Base-by-base conservation (phyloP, 805 yeast genomes). In the Teunomyces atbi region DNA sequence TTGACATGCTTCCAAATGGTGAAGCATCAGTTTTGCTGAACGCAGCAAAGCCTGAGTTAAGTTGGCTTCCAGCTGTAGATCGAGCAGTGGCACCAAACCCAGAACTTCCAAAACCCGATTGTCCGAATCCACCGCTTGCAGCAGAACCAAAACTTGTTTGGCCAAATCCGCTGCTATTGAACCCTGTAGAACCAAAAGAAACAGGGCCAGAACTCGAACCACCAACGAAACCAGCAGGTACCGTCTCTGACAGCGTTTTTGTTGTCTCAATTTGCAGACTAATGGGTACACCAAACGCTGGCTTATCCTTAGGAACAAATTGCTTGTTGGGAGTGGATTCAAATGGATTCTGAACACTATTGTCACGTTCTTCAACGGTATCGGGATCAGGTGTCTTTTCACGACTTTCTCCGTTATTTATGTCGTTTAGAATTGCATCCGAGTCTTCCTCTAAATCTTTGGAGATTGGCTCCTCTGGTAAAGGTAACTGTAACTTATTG, bases 401-500 rank as follows among this genome's bases (percentile, higher is more conserved):
- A 6, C 15, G 12, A 13, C 16, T 36, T 21, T 23, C 13, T 4
- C 39, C 39, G 7, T 19, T 36, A 21, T 36, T 36, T 36, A 36
- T 12, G 15, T 36, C 23, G 21, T 36, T 26, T 11, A 36, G 6
- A 19, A 36, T 19, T 12, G 39, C 28, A 8, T 36, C 39, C 7
- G 39, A 36, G 13, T 36, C 39, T 13, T 36, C 39, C 2, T 36
- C 39, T 12, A 6, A 6, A 8, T 6, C 21, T 6, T 30, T 23
- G 8, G 28, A 10, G 12, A n/a, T 12, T 4, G 12, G 10, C 40
- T 27, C 18, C 12, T 23, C 41, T 6, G 30, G 20, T 28, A 21
- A 36, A n/a, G 38, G 42, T 36, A 27, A 50, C 48, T 60, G 52
- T 53, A 51, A 64, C 59, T 23, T 60, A 19, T 27, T 65, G 48